These are phyloP conservation scores for Ogataea methylovora DNA, from an alignment of 805 yeast species.

Conservation along the genomic window DNA sequence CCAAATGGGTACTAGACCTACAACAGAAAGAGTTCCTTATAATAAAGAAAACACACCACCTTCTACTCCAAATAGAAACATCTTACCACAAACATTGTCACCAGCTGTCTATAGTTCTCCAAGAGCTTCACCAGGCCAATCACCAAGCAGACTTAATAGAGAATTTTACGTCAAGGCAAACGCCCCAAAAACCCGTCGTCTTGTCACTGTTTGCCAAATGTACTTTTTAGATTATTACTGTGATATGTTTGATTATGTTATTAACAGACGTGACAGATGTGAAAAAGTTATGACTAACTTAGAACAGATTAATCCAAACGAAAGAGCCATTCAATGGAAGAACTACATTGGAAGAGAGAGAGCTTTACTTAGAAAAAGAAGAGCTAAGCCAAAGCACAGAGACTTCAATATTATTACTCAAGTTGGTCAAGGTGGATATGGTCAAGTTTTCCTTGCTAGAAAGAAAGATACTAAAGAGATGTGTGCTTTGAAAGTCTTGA, in stretches of 20 bases:
- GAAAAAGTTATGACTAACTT: constrained; percentile 57
- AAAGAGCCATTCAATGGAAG: constrained; percentile 58
- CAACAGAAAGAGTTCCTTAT: constrained; percentile 27
- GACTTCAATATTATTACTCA: constrained; percentile 96
- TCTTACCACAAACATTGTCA: constrained; percentile 13
- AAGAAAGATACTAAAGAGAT: constrained; percentile 92
- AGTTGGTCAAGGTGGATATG: constrained; percentile 99
- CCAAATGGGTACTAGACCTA: constrained; percentile 13
- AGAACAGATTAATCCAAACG: constrained; percentile 23
- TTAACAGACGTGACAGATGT: constrained; percentile 78
- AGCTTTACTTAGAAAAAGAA: constrained; percentile 74
- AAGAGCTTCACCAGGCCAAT: constrained; percentile 11
- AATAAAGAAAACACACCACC: constrained; percentile 36
- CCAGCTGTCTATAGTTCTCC: constrained; percentile 12
- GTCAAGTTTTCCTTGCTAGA: constrained; percentile 94
- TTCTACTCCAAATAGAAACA: constrained; percentile 19
- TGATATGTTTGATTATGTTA: constrained; percentile 90
- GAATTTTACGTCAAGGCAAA: constrained; percentile 55
- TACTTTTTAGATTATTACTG: constrained; percentile 93
- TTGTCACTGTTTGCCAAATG: constrained; percentile 88
- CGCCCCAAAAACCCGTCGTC: constrained; percentile 70
- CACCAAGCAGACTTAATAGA: constrained; percentile 18
- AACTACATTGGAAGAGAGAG: constrained; percentile 80
- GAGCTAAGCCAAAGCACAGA: constrained; percentile 87
- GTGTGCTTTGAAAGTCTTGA: constrained; percentile 89